Base-by-base conservation (phyloP, 2,329 filamentous ascomycete genomes). In the Kalmusia sp. region DNA sequence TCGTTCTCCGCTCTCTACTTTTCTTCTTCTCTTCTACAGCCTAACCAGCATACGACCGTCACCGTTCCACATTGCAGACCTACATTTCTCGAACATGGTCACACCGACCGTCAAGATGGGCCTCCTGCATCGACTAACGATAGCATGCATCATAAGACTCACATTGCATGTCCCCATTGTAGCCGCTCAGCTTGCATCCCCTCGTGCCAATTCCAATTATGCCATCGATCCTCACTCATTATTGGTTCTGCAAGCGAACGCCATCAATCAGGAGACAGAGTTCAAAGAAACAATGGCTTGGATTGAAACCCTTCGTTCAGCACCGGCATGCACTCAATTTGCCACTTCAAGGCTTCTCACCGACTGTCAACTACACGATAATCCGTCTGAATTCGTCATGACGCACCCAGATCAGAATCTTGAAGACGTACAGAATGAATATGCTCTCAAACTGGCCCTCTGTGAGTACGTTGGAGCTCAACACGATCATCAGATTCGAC, bases 401-500 rank as follows among this genome's bases (percentile, higher is more conserved):
- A 52, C 46, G 12, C 59, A 67, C 14, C 62, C 63, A 6, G 69
- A 73, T 31, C 55, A 61, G 4, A 61, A 68, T 8, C 54, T 76
- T n/a, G 72, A 74, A 33, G 68, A 67, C 11, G 62, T 73, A 48
- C 84, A 81, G 57, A 84, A 83, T 4, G 77, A 84, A 27, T 89
- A 87, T 57, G 85, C 86, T 2, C 82, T 83, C 7, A 81, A 85
- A 38, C 76, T 89, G 14, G 85, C 87, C 9, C 76, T 87, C 7
- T 90, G 87, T 60, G 86, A 89, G 63, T 76, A 88, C 6, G 76
- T 78, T 9, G 80, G 79, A 17, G 82, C 83, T 9, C 64, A 66
- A 17, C 59, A 58, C 11, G 47, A 40, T 2, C 78, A 79, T 9
- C n/a, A n/a, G n/a, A n/a, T n/a, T n/a, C n/a, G n/a, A n/a, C 77